Evolutionary conservation across 1,284 basidiomycete species (phyloP), one percentile per base, ranked within the genome.

Genomic region (Ceratobasidium papillatum): DNA sequence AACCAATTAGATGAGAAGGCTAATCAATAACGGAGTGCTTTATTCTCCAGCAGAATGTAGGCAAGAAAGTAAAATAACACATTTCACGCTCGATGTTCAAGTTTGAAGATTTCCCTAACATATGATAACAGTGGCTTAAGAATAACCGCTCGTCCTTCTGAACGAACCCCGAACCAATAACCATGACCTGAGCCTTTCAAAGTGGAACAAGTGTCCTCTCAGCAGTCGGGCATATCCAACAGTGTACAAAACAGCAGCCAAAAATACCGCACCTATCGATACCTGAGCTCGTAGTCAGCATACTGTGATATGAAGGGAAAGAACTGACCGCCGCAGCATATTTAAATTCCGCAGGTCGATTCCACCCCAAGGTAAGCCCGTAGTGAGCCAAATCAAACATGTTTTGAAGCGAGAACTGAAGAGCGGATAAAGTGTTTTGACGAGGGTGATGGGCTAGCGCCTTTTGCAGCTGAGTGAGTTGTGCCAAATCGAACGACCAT

Each of bases 401-500:
- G 22, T 77, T 78, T 43, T 76, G 73, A 52, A 78, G 59, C 2
- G 75, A 75, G 30, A 75, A 75, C 63, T 78, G 77, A 17, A 78
- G 75, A 3, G 77, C 61, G 69, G 76, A 66, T 78, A 86, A 78
- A 0, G 83, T 80, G 73, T 86, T 86, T 9, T 84, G 80, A n/a
- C 84, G 79, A 1, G 85, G 84, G 77, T 86, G 83, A 3, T 80
- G 69, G 8, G 80, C 81, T 14, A 86, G 81, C 0, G 83, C 81
- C 25, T 82, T 79, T 78, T 86, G 86, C n/a, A 87, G 80, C 65
- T 86, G 83, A 58, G 86, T 84, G 27, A 86, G 80, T 74, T 88
- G 86, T 30, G 83, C 82, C 9, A 88, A 81, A 76, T 87, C 87
- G 77, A 87, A 88, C 0, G 83, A 82, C 86, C 86, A 88, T 0